phyloP scores from a whole-genome alignment of 2,329 filamentous ascomycete genomes.

The Cladosporium oxysporum region DNA sequence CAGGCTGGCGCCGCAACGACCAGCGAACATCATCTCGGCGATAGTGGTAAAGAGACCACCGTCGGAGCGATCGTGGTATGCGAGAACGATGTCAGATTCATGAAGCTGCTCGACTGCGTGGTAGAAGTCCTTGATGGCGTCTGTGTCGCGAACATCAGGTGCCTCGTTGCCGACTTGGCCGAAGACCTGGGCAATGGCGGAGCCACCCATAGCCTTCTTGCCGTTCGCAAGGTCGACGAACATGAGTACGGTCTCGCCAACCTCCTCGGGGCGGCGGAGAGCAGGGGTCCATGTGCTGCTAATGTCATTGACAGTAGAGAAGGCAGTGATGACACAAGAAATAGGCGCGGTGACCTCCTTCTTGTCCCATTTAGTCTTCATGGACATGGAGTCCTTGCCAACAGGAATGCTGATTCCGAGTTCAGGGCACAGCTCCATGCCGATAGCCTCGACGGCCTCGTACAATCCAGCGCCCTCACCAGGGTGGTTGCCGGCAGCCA shows the following conservation, averaged over 20 bases:
- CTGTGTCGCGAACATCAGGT: slow-evolving; percentile 81
- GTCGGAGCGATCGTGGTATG: slow-evolving; percentile 93
- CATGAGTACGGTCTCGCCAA: slow-evolving; percentile 84
- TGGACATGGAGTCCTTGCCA: slow-evolving; percentile 96
- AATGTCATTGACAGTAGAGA: slow-evolving; percentile 79
- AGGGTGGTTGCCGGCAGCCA: slow-evolving; percentile 92
- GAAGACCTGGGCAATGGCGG: slow-evolving; percentile 86
- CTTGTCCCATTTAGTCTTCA: slow-evolving; percentile 93
- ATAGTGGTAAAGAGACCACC: slow-evolving; percentile 89
- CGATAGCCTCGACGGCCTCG: slow-evolving; percentile 89
- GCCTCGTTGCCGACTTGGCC: slow-evolving; percentile 80
- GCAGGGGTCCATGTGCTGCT: slow-evolving; percentile 92
- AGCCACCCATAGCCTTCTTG: slow-evolving; percentile 81
- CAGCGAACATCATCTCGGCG: slow-evolving; percentile 97
- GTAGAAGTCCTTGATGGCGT: slow-evolving; percentile 85
- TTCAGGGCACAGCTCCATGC: slow-evolving; percentile 85
- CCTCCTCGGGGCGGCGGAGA: slow-evolving; percentile 77
- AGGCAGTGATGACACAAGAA: slow-evolving; percentile 87
- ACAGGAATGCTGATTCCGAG: slow-evolving; percentile 94
- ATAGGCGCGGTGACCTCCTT: slow-evolving; percentile 92
- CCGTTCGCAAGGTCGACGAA: slow-evolving; percentile 88
- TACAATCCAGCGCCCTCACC: slow-evolving; percentile 92
- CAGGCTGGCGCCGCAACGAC: slow-evolving; percentile 82
- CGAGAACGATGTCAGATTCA: slow-evolving; percentile 73
- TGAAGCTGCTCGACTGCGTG: slow-evolving; percentile 75